Base-by-base conservation (phyloP, 176 grass and related monocot genomes). In the Tillandsia leiboldiana region DNA sequence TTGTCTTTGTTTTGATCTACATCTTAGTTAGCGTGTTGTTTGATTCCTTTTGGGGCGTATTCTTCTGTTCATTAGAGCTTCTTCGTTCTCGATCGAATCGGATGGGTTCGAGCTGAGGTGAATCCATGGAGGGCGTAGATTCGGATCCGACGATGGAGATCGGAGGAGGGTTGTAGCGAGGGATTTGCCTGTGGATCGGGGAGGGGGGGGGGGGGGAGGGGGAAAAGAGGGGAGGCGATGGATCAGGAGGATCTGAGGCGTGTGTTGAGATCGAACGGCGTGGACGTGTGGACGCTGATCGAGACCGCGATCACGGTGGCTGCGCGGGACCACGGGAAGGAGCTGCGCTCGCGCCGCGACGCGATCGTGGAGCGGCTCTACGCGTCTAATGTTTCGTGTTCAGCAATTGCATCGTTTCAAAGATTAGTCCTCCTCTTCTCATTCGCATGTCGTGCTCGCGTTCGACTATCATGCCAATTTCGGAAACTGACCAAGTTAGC, bases 321-420 rank as follows among this genome's bases (percentile, higher is more conserved):
- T 9, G 78, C 73, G 28, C 72, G 73, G 11, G 86, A 91, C 72
- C 52, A 86, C 14, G 80, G n/a, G 54, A 74, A 15, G 15, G 92
- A 96, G 75, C 85, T 96, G 11, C 88, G 78, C 29, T 70, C 73
- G 18, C 88, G 85, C 64, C 81, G 92, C 22, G 92, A 91, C 78
- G 80, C 79, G 27, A 91, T 96, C 78, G 83, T 96, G 17, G 74
- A 88, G 69, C 73, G 78, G 26, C 85, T 96, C 28, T 91, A 88
- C 58, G 48, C 82, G 1, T 33, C 29, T n/a, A n/a, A n/a, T n/a
- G n/a, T n/a, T n/a, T n/a, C n/a, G n/a, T n/a, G n/a, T n/a, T n/a
- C n/a, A n/a, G n/a, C n/a, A n/a, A n/a, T n/a, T n/a, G n/a, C n/a
- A n/a, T n/a, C n/a, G n/a, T n/a, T n/a, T n/a, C n/a, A n/a, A n/a